These are phyloP conservation scores for Candida ponderosae DNA, from an alignment of 805 yeast species.

Conservation along the genomic window DNA sequence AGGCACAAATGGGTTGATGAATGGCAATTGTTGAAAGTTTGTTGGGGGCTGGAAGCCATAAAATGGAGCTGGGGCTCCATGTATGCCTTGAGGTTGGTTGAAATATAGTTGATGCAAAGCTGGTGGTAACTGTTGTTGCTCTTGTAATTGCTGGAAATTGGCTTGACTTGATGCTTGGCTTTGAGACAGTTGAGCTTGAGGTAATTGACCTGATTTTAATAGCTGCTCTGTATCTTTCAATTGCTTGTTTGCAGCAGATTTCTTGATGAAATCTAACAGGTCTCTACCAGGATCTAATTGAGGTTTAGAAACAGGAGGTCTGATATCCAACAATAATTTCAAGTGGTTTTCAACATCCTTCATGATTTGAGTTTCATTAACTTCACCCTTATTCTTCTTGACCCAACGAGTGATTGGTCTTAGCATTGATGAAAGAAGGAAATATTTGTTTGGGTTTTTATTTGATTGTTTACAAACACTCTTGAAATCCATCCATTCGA, in stretches of 20 bases:
- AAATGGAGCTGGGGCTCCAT: background rate
- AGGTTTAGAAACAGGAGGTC: conserved; percentile 22
- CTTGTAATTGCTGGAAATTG: background rate
- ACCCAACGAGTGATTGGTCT: conserved; percentile 43
- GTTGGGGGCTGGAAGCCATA: conserved; percentile 14
- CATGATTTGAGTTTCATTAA: conserved; percentile 52
- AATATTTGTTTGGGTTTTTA: conserved; percentile 23
- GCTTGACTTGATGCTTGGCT: conserved; percentile 3
- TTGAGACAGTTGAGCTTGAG: conserved; percentile 2
- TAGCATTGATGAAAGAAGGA: conserved; percentile 31
- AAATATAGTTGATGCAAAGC: conserved; percentile 1
- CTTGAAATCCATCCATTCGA: conserved; percentile 69
- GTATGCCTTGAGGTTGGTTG: background rate
- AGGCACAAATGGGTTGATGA: conserved; percentile 13
- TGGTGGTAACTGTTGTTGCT: conserved; percentile 4
- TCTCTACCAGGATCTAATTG: conserved; percentile 70
- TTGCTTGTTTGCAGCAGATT: conserved; percentile 28
- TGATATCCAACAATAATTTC: conserved; percentile 57
- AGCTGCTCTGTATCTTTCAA: conserved; percentile 6
- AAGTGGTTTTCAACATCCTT: conserved; percentile 56
- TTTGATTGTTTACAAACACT: conserved; percentile 23
- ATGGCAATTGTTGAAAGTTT: conserved; percentile 12
- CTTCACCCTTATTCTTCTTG: conserved; percentile 38
- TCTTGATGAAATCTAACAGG: conserved; percentile 52
- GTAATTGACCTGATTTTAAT: conserved; percentile 1